Conservation (phyloP, 2,329 filamentous ascomycete genomes). For the Knufia petricola region DNA sequence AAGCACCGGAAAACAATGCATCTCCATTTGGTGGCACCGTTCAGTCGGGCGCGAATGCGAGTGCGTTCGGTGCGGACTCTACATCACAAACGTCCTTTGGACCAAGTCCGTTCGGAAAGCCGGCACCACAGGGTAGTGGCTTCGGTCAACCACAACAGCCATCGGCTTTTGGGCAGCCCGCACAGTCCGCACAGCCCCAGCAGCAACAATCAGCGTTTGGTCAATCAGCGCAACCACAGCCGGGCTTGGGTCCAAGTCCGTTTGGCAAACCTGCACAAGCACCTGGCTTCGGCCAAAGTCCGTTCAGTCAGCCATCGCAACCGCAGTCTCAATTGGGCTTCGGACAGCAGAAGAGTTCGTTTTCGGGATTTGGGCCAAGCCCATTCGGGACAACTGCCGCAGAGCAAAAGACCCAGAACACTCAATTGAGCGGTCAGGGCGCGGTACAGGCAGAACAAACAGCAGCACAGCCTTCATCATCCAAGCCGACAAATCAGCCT, state of each 20-base stretch:
- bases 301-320: too few relatives aligned
- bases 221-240: constrained; percentile 15
- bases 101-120: constrained; percentile 23
- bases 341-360: constrained; percentile 21
- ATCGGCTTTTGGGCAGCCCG: constrained; percentile 22
- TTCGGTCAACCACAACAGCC: constrained; percentile 29
- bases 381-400: constrained; percentile 19
- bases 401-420: constrained; percentile 26
- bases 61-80: background rate
- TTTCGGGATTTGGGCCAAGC: constrained; percentile 10
- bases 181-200: constrained; percentile 25
- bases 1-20: background rate
- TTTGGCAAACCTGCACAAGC: too few relatives aligned
- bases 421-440: too few relatives aligned
- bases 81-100: constrained; percentile 25
- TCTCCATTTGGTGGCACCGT: constrained; percentile 10
- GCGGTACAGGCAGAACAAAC: background rate
- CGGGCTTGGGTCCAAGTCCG: constrained; percentile 21
- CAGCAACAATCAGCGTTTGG: constrained; percentile 12
- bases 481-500: constrained; percentile 19
- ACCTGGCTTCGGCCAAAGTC: too few relatives aligned
- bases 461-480: constrained; percentile 23
- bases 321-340: constrained; percentile 14
- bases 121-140: too few relatives aligned
- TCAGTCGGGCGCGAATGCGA: background rate